These are phyloP conservation scores for Salisapilia sapeloensis DNA, from an alignment of 352 stramenopile species.

Conservation along the genomic window DNA sequence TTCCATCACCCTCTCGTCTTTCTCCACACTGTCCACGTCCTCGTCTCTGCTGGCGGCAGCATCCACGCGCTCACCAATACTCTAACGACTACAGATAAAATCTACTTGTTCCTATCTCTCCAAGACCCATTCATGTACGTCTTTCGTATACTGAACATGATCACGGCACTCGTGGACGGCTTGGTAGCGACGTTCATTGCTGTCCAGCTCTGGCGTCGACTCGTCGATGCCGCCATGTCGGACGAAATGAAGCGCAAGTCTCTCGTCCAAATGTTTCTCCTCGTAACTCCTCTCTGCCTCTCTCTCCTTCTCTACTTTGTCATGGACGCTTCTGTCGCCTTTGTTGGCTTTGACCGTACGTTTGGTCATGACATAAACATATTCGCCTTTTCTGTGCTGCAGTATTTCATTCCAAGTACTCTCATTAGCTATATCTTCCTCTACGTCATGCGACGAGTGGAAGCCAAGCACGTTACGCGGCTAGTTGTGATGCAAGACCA, in stretches of 20 bases:
- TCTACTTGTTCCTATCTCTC: conserved; percentile 9
- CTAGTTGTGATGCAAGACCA: conserved; percentile 23
- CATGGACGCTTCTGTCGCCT: conserved; percentile 29
- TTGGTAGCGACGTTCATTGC: conserved; percentile 23
- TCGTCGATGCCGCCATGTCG: conserved; percentile 41
- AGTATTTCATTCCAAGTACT: conserved; percentile 31
- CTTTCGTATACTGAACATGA: conserved; percentile 22
- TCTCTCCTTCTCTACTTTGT: conserved; percentile 24
- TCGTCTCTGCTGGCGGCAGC: conserved; percentile 12
- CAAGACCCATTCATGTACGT: conserved; percentile 8
- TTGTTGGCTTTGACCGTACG: conserved; percentile 10
- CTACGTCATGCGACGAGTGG: conserved; percentile 58
- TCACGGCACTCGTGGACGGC: conserved; percentile 22
- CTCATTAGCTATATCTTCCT: conserved; percentile 41
- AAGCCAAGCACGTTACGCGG: conserved; percentile 32
- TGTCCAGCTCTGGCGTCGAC: conserved; percentile 16
- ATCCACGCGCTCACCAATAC: conserved; percentile 12
- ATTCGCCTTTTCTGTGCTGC: conserved; percentile 21
- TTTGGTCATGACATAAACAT: no score
- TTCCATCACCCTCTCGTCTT: conserved; percentile 35
- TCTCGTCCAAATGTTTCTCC: conserved; percentile 44
- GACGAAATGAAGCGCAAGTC: conserved; percentile 67
- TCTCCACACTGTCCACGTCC: conserved; percentile 33
- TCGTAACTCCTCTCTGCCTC: conserved; percentile 21
- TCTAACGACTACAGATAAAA: conserved; percentile 5